Base-by-base conservation (phyloP, 164 flowering plant genomes). In the Aristolochia contorta region DNA sequence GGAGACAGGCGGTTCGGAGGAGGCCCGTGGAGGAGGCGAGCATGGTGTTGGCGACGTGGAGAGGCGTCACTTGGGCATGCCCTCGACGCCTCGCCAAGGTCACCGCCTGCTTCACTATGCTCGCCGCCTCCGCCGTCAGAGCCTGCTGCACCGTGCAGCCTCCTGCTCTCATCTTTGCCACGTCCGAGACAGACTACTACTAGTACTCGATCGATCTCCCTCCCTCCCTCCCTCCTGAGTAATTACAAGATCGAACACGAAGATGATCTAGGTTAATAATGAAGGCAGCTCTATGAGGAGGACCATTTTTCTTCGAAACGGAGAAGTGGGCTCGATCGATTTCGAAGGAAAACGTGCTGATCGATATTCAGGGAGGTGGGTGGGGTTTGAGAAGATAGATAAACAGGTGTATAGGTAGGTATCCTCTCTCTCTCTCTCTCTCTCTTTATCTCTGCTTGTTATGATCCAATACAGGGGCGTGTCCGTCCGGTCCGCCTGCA, bases 21-120 rank as follows among this genome's bases (percentile, higher is more conserved):
- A 85, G 79, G 46, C 91, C 90, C 0, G 82, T 67, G 16, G 93
- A 60, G 21, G 91, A 69, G 0, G 88, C 53, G n/a, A 94, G 87
- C 96, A 94, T 88, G 71, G 94, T 80, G 76, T 71, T 82, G 16
- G 99, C 99, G 1, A 94, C 97, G 70, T 94, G 99, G 47, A 94
- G 91, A 4, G 99, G 99, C 6, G 97, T 91, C 10, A 91, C 96
- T 58, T 94, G 99, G 4, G 95, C 88, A 69, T 94, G 96, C 54
- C 97, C 97, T 10, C 99, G 71, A 22, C 93, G 76, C 54, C 77
- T 70, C 0, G 99, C 97, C 0, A 91, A 83, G 47, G 56, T 77
- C 13, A 89, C 75, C 0, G 99, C 84, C 71, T 94, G 97, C 57
- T 86, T 94, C 13, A 94, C 87, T 0, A 88, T 59, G 37, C 57